Conservation (phyloP, 495 filamentous ascomycete species). For the Cudoniella acicularis region DNA sequence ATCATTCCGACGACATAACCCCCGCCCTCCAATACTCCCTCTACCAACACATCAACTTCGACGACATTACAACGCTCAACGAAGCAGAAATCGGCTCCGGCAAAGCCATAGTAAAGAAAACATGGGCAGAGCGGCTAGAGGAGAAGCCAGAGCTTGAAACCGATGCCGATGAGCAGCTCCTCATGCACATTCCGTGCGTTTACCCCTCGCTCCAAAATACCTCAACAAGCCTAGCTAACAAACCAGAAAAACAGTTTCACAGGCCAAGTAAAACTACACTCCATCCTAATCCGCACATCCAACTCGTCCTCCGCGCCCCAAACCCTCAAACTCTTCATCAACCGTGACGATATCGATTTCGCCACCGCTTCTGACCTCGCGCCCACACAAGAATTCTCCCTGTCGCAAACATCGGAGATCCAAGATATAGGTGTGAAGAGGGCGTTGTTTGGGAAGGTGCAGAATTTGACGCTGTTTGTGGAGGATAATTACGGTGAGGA, state of each 20-base stretch:
- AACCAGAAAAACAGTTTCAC: conserved; percentile 65
- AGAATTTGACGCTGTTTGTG: conserved; percentile 76
- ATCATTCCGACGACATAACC: conserved; percentile 86
- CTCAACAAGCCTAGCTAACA: conserved; percentile 2
- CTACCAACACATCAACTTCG: conserved; percentile 88
- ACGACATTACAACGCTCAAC: conserved; percentile 79
- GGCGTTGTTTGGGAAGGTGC: conserved; percentile 81
- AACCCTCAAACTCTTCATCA: conserved; percentile 79
- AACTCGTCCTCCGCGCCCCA: conserved; percentile 66
- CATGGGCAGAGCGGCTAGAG: conserved; percentile 76
- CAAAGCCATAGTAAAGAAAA: conserved; percentile 76
- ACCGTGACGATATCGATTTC: conserved; percentile 87
- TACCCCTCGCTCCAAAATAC: not conserved
- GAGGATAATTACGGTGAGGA: conserved; percentile 71
- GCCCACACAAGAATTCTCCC: conserved; percentile 73
- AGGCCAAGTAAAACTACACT: conserved; percentile 87
- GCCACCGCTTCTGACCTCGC: conserved; percentile 59
- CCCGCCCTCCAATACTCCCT: conserved; percentile 84
- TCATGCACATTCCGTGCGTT: conserved; percentile 81
- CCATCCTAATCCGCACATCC: conserved; percentile 77
- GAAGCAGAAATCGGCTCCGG: conserved; percentile 67
- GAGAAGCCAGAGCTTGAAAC: conserved; percentile 72
- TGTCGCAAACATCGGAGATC: conserved; percentile 74
- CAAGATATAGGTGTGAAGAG: conserved; percentile 83
- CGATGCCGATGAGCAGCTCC: conserved; percentile 86